Conservation (phyloP, 164 flowering plant species). For the Cinnamomum micranthum region DNA sequence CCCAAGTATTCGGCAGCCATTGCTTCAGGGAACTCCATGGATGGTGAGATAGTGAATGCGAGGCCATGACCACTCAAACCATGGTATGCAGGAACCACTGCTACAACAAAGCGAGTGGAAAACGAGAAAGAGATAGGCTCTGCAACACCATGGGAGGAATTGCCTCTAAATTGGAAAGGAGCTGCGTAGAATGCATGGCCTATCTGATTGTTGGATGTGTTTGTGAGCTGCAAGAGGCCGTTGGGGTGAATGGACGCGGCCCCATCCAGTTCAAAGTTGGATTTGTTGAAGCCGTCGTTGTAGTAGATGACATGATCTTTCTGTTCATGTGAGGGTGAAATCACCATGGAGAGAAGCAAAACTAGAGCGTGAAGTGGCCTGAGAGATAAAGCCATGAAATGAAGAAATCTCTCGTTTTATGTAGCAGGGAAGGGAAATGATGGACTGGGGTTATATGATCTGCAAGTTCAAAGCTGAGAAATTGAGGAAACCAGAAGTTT, state of each 20-base stretch:
- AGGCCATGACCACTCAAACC: conserved; percentile 19
- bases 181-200: conserved; percentile 22
- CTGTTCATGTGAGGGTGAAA: background rate
- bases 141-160: background rate
- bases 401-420: too few species aligned
- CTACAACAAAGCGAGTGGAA: conserved; percentile 22
- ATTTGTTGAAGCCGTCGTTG: conserved; percentile 28
- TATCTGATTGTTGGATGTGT: conserved; percentile 16
- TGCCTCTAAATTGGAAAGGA: conserved; percentile 15
- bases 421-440: too few species aligned
- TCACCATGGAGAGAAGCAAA: background rate
- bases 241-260: conserved; percentile 17
- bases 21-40: conserved; percentile 8
- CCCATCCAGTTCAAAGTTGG: conserved; percentile 22
- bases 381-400: background rate
- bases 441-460: too few species aligned
- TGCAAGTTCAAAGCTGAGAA: too few species aligned
- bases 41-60: conserved; percentile 22
- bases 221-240: conserved; percentile 41
- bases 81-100: conserved; percentile 6
- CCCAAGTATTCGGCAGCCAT: conserved; percentile 15
- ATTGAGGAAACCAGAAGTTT: too few species aligned
- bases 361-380: background rate
- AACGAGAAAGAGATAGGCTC: conserved; percentile 10
- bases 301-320: conserved; percentile 18